phyloP scores from a whole-genome alignment of 2,329 filamentous ascomycete genomes.

The Pseudonectria buxi region DNA sequence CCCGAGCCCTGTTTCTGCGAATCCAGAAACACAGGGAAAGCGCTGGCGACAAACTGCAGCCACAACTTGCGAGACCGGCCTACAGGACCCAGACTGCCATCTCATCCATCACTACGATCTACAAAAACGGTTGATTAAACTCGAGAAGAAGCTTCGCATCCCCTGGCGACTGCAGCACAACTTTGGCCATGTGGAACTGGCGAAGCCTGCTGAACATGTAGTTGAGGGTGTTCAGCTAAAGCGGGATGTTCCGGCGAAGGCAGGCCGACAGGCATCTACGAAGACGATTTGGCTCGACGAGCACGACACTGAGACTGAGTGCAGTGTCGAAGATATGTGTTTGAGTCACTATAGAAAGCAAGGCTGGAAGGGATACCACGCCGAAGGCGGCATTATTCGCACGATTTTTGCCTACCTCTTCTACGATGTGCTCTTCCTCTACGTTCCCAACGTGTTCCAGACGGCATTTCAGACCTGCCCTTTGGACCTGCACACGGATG shows the following conservation, averaged over 20 bases:
- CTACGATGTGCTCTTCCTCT: slow-evolving; percentile 86
- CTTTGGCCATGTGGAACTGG: slow-evolving; percentile 77
- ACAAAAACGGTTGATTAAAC: slow-evolving; percentile 85
- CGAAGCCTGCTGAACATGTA: slow-evolving; percentile 66
- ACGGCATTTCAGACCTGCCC: slow-evolving; percentile 93
- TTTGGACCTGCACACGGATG: slow-evolving; percentile 85
- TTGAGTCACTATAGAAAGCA: slow-evolving; percentile 73
- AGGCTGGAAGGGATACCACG: slow-evolving; percentile 93
- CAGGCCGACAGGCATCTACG: slow-evolving; percentile 40
- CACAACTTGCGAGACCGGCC: slow-evolving; percentile 73
- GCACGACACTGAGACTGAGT: slow-evolving; percentile 60
- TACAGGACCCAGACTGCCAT: slow-evolving; percentile 85
- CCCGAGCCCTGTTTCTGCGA: slow-evolving; percentile 30
- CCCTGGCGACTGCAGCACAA: slow-evolving; percentile 85
- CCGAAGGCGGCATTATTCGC: slow-evolving; percentile 85
- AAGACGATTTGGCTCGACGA: slow-evolving; percentile 89
- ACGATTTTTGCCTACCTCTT: slow-evolving; percentile 89
- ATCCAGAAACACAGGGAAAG: slow-evolving; percentile 58
- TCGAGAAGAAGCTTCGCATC: slow-evolving; percentile 78
- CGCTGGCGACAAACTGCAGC: slow-evolving; percentile 74
- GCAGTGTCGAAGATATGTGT: slow-evolving; percentile 91
- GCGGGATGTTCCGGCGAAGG: slow-evolving; percentile 41
- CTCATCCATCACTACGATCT: slow-evolving; percentile 90
- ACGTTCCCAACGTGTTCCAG: slow-evolving; percentile 95
- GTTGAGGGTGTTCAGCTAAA: slow-evolving; percentile 75